Evolutionary conservation across 108 stramenopile genomes (phyloP).

Genomic region (Cyclostephanos tholiformis): DNA sequence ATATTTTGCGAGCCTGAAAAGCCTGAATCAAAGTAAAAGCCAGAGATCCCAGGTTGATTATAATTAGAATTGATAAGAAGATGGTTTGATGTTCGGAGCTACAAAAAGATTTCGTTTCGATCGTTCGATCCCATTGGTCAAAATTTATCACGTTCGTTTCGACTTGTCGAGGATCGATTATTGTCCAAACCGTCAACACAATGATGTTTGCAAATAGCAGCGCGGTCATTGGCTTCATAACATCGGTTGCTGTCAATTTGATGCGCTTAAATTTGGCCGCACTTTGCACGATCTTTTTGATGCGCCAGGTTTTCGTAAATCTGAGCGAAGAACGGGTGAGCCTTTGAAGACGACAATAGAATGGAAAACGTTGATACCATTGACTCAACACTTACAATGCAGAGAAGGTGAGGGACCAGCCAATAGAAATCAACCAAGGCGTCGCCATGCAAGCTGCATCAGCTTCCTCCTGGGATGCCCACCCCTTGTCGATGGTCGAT

Average conservation of each 20-base stretch:
- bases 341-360: not conserved
- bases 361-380: not conserved
- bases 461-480: slow-evolving; percentile 14
- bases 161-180: slow-evolving; percentile 12
- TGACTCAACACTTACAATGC: slow-evolving; percentile 21
- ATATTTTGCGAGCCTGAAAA: slow-evolving; percentile 45
- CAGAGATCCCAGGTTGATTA: slow-evolving; percentile 43
- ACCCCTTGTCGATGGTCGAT: slow-evolving; percentile 23
- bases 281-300: slow-evolving; percentile 16
- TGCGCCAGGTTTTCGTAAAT: slow-evolving; percentile 27
- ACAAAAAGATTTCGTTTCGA: slow-evolving; percentile 35
- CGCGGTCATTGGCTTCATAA: slow-evolving; percentile 51
- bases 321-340: not conserved
- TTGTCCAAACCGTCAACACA: slow-evolving; percentile 47
- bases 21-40: slow-evolving; percentile 44
- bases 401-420: slow-evolving; percentile 30
- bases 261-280: slow-evolving; percentile 43
- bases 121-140: slow-evolving; percentile 34
- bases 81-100: slow-evolving; percentile 24
- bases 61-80: slow-evolving; percentile 34
- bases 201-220: slow-evolving; percentile 43
- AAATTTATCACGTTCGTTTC: not conserved
- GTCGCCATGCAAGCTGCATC: slow-evolving; percentile 23
- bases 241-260: slow-evolving; percentile 52
- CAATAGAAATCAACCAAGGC: slow-evolving; percentile 31